Base-by-base conservation (phyloP, 306 rosid species). In the Lathyrus sativus region DNA sequence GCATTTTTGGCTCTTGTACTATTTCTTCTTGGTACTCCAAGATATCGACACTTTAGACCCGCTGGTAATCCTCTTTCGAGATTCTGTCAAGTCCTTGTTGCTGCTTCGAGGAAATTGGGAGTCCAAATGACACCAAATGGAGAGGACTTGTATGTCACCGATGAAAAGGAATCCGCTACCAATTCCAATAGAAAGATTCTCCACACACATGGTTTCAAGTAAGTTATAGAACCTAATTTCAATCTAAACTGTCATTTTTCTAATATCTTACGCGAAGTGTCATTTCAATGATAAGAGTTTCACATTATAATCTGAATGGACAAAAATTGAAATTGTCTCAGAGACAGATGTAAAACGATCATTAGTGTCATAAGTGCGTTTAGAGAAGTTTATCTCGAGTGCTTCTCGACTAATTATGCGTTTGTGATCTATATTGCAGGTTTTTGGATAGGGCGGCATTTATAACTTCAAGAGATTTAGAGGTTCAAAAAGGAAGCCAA, bases 1-100 rank as follows among this genome's bases (percentile, higher is more conserved):
- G 95, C 91, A 2, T 19, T 84, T 35, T 57, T 80, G 0, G 91
- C 85, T 3, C 72, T 81, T 12, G 46, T 88, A 9, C 17, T 80
- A 51, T 48, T 88, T 64, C 65, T 84, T 69, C 62, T 57, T 46
- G 73, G 91, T 38, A 69, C 95, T 0, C 81, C 81, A 1, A 39
- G 83, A 68, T 88, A 88, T 26, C 68, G 89, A 53, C 77, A 80
- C 68, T 68, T 88, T 35, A 79, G 84, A 11, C 87, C 91, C 3
- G n/a, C 77, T 43, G 91, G 95, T 15, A 88, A 88, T 72, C 91
- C 95, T 41, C 75, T 88, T 39, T 77, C 85, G 0, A 82, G 95
- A 39, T 76, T 88, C 12, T 80, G 86, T 49, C 95, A 88, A 76
- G 95, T 88, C 11, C 49, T 88, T 48, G 77, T 82, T 14, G 91